Evolutionary conservation across 805 yeast species (phyloP), one percentile per base, ranked within the genome.

Genomic region (Wickerhamiella sorbophila): DNA sequence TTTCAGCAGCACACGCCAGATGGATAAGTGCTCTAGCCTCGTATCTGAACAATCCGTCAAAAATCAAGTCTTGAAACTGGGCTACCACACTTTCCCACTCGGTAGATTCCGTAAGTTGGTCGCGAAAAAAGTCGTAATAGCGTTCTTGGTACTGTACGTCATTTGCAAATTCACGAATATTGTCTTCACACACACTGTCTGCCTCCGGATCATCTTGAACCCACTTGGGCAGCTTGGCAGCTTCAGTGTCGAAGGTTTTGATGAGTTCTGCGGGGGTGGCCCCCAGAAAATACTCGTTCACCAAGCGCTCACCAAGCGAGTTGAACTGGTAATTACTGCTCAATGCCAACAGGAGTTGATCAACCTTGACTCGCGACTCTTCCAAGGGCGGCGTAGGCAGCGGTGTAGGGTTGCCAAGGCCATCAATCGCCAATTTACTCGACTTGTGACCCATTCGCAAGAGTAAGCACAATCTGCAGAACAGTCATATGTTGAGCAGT

Each of bases 181-280:
- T 62, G 29, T 52, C 56, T 34, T 50, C 55, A 0, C 54, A 51
- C 2, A 53, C 42, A 16, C 64, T 59, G 18, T 64, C 62, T 29
- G 59, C 69, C 12, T 52, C 51, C 0, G 67, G 66, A 33, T 53
- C 51, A 38, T 62, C 66, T 31, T 62, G 65, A n/a, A 59, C 53
- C 66, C 67, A 63, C 5, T 32, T 45, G 9, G 42, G 52, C 26
- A 59, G 48, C 3, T 45, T 15, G 21, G 43, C 36, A 12, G 52
- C 49, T 8, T 42, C 44, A 18, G 44, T 42, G 39, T 63, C 66
- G 40, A 49, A 64, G 3, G 60, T 39, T 1, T 43, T 47, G 4
- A 50, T 44, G 31, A 64, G 46, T 19, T 54, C 54, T 12, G 45
- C 44, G 0, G 65, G 53, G 1, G 51, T 39, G 4, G 63, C 66